Base-by-base conservation (phyloP, 2,329 filamentous ascomycete species). In the Leptographium flavum region DNA sequence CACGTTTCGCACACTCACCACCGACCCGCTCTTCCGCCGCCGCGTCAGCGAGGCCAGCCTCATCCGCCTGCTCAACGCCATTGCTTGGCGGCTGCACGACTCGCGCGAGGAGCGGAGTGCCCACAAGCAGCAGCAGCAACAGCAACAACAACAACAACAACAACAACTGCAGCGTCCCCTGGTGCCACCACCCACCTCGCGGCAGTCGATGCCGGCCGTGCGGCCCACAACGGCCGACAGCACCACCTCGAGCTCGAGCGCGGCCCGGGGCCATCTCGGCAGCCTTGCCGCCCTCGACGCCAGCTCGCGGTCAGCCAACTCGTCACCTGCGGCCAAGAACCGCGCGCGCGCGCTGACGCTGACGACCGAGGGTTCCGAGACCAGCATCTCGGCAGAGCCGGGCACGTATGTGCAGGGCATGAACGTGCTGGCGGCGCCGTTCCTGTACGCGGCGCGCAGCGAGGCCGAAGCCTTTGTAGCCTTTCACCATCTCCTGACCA, bases 361-460 rank as follows among this genome's bases (percentile, higher is more conserved):
- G 45, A 81, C 75, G 2, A 80, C 74, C 0, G 77, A 81, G 56
- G 71, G 78, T 49, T 73, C 81, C 52, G 77, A 81, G 50, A 67
- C 69, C 7, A 73, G 73, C 47, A 57, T 61, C 19, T 68, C 66
- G 3, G 65, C 67, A 28, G 81, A 86, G 54, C 75, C 85, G 11
- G 86, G 87, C 28, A 88, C 85, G 35, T 98, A 98, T 56, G 90
- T 98, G 3, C 92, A 98, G 63, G 92, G 92, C 53, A 96, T 98
- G 90, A 98, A 98, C 59, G 92, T 98, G 35, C 75, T 98, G 15
- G 90, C 88, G 10, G 92, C 92, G 1, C 92, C 92, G 0, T 95
- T 98, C 58, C 71, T 98, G 39, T 98, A 98, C 60, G 87, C 87
- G 5, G 88, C 92, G 1, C 81, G 87, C 47, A 94, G 87, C 60